Percentiles rank a stretch among this genome's conserved stretches.
phyloP scores from a whole-genome alignment of 2,329 filamentous ascomycete species.

The Seiridium cupressi region DNA sequence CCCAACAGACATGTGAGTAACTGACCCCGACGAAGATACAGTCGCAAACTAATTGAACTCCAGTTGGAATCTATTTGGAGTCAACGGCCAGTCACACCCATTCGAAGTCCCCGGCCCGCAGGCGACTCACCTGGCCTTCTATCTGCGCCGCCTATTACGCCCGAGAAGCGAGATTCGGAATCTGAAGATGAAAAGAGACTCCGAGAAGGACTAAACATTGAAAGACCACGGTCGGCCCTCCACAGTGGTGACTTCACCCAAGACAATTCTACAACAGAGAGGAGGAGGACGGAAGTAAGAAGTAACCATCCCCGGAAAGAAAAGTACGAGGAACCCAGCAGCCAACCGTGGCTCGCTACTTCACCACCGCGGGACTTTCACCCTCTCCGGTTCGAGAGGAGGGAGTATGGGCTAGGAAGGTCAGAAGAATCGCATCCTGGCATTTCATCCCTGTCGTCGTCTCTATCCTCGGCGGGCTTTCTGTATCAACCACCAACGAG shows the following conservation, averaged over 20 bases:
- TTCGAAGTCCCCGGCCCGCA: constrained; percentile 29
- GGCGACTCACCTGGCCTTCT: constrained; percentile 39
- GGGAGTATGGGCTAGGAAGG: constrained; percentile 27
- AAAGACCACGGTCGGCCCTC: constrained; percentile 76
- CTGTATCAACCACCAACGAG: constrained; percentile 87
- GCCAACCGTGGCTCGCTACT: constrained; percentile 48
- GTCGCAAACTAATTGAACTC: constrained; percentile 7
- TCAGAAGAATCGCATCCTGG: constrained; percentile 39
- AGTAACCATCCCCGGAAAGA: constrained; percentile 16
- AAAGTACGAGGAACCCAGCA: constrained; percentile 8
- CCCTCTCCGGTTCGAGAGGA: constrained; percentile 42
- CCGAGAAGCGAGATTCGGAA: constrained; percentile 38
- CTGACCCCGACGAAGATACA: constrained; percentile 2
- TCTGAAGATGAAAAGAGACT: constrained; percentile 39
- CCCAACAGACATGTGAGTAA: constrained; percentile 52
- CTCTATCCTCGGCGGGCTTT: constrained; percentile 71
- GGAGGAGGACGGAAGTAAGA: constrained; percentile 17
- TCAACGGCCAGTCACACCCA: constrained; percentile 33
- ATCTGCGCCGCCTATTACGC: constrained; percentile 46
- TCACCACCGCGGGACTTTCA: constrained; percentile 54
- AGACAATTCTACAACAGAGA: constrained; percentile 27
- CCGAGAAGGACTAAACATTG: constrained; percentile 63
- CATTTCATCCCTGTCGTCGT: constrained; percentile 66
- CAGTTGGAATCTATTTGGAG: constrained; percentile 37
- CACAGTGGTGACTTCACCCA: constrained; percentile 67